Evolutionary conservation across 1,139 yeast species (phyloP), one percentile per base, ranked within the genome.

Genomic region (Magnusiomyces sp.): DNA sequence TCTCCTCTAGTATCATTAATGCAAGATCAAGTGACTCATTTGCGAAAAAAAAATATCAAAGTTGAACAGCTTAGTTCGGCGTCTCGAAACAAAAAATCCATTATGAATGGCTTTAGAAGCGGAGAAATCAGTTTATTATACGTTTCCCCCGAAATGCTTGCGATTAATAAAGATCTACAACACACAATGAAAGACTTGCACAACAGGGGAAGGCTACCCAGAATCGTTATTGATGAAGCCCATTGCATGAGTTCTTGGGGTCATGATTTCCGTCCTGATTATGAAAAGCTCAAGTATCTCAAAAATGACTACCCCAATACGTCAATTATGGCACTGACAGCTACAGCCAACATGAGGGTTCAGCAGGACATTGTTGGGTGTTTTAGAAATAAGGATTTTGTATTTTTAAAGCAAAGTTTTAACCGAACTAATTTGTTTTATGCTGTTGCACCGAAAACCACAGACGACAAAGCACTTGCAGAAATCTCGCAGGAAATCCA

Each of bases 221-320:
- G 97, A 49, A 77, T 94, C 34, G 97, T 94, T 10, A 89, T 94
- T 45, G 99, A 94, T 68, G 99, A 94, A 63, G 98, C 98, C 0
- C 99, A 94, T 68, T 94, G 99, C 74, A 95, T 94, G 51, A 87
- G 96, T 53, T 85, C 95, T 10, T 94, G 99, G 99, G 99, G 99
- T 16, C 98, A 94, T 66, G 98, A 94, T 67, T 94, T 94, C 65
- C 74, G 99, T 52, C 97, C 97, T 0, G 97, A 92, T 65, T 94
- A 94, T 68, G 87, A 89, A 60, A 84, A 82, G 32, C 72, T 94
- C 65, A 81, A 81, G 39, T 75, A 75, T 56, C 84, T 94, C 65
- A 87, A 89, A 60, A 67, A 71, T 36, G 76, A 79, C 52, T 92
- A 77, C 62, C 95, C 95, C 0, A 76, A 75, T 46, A 79, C 88